These are phyloP conservation scores for Austroboletus olivaceoglutinosus DNA, from an alignment of 1,284 basidiomycete genomes.

Conservation along the genomic window DNA sequence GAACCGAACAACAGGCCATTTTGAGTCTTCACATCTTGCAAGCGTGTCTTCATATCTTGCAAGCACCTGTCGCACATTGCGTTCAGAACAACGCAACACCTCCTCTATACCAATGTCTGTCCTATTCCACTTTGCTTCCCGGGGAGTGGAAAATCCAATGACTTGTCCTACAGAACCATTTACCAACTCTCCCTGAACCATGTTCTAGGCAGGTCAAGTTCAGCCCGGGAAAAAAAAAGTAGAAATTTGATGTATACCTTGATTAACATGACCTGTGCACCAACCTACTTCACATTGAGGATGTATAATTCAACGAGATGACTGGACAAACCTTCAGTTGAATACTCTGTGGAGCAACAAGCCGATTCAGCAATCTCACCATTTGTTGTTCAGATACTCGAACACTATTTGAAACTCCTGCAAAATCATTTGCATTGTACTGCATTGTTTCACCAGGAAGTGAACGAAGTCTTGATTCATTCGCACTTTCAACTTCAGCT, in stretches of 20 bases:
- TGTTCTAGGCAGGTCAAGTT: slow-evolving; percentile 40
- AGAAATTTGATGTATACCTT: slow-evolving; percentile 42
- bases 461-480: slow-evolving; percentile 26
- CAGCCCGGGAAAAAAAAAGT: neutral
- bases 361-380: slow-evolving; percentile 26
- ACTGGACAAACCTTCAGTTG: slow-evolving; percentile 26
- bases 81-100: slow-evolving; percentile 32
- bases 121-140: slow-evolving; percentile 44
- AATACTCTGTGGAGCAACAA: slow-evolving; percentile 24
- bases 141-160: slow-evolving; percentile 55
- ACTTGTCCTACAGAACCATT: slow-evolving; percentile 90
- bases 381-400: slow-evolving; percentile 26
- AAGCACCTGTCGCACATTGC: slow-evolving; percentile 13
- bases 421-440: slow-evolving; percentile 25
- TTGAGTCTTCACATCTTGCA: slow-evolving; percentile 27
- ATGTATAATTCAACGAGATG: neutral
- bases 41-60: slow-evolving; percentile 27
- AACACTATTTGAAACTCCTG: slow-evolving; percentile 27
- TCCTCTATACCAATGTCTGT: slow-evolving; percentile 40
- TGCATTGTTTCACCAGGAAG: slow-evolving; percentile 20
- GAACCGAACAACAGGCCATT: slow-evolving; percentile 61
- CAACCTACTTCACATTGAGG: slow-evolving; percentile 24
- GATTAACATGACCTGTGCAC: slow-evolving; percentile 72
- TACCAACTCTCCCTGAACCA: slow-evolving; percentile 62
- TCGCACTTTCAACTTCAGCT: slow-evolving; percentile 32